phyloP scores from a whole-genome alignment of 768 basidiomycete species.

The Leucocoprinus sp. region DNA sequence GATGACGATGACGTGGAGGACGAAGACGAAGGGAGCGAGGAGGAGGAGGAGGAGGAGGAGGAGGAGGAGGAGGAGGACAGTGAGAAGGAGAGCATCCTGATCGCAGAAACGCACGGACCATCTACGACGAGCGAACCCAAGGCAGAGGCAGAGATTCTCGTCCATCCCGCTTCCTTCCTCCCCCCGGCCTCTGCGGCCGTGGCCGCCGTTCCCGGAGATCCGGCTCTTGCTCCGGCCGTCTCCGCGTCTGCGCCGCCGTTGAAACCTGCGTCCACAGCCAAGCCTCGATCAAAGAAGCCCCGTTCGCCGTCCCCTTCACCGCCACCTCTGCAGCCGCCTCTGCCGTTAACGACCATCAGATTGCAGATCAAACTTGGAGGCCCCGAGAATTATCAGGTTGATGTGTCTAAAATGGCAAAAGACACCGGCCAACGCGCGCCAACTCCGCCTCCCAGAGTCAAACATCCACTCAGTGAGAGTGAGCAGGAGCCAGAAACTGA shows the following conservation, averaged over 20 bases:
- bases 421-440: conserved; percentile 56
- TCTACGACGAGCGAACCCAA: no score
- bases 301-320: conserved; percentile 45
- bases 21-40: conserved; percentile 9
- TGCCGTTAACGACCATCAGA: conserved; percentile 55
- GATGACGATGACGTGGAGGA: conserved; percentile 16
- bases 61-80: conserved; percentile 16
- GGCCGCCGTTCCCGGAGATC: conserved; percentile 1
- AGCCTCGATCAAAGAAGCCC: conserved; percentile 25
- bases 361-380: conserved; percentile 66
- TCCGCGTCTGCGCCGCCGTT: conserved; percentile 28
- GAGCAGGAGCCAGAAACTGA: conserved; percentile 30
- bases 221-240: neutral
- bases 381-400: conserved; percentile 67
- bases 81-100: conserved; percentile 11
- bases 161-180: no score
- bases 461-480: conserved; percentile 39
- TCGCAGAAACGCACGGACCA: conserved; percentile 10
- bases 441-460: conserved; percentile 50
- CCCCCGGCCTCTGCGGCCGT: no score
- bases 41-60: conserved; percentile 8
- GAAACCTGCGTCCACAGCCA: conserved; percentile 16
- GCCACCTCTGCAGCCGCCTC: conserved; percentile 44
- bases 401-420: conserved; percentile 50
- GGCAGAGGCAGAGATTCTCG: no score